A percentile compares a stretch with the other conserved stretches of the same genome.
These are phyloP conservation scores for Nasturtium officinale DNA, from an alignment of 345 rosid species.

Conservation along the genomic window DNA sequence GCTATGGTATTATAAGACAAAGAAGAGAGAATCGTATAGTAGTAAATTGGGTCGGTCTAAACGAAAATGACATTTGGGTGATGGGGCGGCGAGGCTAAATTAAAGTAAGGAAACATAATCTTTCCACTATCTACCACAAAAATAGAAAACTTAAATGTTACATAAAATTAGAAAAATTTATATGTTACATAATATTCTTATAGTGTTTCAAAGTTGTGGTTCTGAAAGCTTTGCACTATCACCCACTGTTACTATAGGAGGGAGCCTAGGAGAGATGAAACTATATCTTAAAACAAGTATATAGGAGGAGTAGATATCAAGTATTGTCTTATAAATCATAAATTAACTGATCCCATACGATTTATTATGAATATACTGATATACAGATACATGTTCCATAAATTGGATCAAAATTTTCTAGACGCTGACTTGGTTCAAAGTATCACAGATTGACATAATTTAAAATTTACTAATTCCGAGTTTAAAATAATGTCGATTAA, in stretches of 20 bases:
- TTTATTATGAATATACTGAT: background rate
- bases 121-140: constrained; percentile 29
- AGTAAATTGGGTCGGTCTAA: constrained; percentile 41
- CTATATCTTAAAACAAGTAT: constrained; percentile 28
- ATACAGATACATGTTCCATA: constrained; percentile 15
- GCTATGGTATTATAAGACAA: constrained; percentile 24
- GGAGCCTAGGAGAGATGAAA: background rate
- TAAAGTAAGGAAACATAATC: constrained; percentile 34
- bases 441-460: background rate
- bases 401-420: constrained; percentile 16
- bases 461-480: background rate
- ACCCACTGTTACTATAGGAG: constrained; percentile 19
- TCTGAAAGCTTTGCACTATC: constrained; percentile 28
- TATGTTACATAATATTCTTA: background rate
- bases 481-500: background rate
- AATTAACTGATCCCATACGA: constrained; percentile 7
- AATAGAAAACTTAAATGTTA: background rate
- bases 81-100: constrained; percentile 53
- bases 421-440: constrained; percentile 22
- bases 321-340: constrained; percentile 24
- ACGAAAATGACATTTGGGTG: constrained; percentile 36
- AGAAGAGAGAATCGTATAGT: constrained; percentile 12
- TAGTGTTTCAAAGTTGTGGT: constrained; percentile 36
- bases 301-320: constrained; percentile 34
- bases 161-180: background rate